Evolutionary conservation across 73 alveolate genomes (phyloP).

Genomic region (Halteria grandinella): DNA sequence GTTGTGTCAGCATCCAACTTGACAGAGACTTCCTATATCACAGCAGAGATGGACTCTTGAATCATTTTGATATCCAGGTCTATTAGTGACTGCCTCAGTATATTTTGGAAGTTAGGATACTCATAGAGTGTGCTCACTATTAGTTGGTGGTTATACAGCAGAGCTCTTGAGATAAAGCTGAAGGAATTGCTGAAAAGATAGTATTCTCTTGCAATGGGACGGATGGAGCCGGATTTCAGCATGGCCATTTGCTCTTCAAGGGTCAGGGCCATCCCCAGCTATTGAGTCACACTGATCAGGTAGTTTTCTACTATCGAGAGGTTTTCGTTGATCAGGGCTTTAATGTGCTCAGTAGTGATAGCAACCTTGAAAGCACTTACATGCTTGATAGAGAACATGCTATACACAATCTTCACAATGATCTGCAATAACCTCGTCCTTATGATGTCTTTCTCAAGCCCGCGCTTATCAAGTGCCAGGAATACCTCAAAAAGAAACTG

Average conservation of each 20-base stretch:
- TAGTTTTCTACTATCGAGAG: too few relatives aligned
- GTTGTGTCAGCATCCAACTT: not conserved
- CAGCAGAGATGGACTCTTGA: not conserved
- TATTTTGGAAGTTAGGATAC: not conserved
- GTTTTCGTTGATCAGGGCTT: too few relatives aligned
- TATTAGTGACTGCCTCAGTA: conserved; percentile 7
- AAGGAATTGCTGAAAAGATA: conserved; percentile 13
- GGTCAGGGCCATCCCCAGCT: too few relatives aligned
- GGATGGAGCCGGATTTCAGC: too few relatives aligned
- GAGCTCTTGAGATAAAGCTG: conserved; percentile 1
- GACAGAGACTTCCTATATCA: not conserved
- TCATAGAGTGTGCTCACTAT: not conserved
- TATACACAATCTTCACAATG: not conserved
- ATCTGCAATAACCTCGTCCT: conserved; percentile 12
- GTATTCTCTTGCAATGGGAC: not conserved
- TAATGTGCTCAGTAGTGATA: too few relatives aligned
- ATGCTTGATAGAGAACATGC: too few relatives aligned
- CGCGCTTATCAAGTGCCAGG: not conserved
- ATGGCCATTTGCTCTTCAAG: too few relatives aligned
- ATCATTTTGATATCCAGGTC: conserved; percentile 23
- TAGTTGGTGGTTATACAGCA: not conserved
- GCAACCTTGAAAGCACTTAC: too few relatives aligned
- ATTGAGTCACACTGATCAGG: too few relatives aligned
- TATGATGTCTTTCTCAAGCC: conserved; percentile 20
- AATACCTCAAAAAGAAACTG: not conserved